These are phyloP conservation scores for Syzygium aqueum DNA, from an alignment of 345 rosid species.

Conservation along the genomic window DNA sequence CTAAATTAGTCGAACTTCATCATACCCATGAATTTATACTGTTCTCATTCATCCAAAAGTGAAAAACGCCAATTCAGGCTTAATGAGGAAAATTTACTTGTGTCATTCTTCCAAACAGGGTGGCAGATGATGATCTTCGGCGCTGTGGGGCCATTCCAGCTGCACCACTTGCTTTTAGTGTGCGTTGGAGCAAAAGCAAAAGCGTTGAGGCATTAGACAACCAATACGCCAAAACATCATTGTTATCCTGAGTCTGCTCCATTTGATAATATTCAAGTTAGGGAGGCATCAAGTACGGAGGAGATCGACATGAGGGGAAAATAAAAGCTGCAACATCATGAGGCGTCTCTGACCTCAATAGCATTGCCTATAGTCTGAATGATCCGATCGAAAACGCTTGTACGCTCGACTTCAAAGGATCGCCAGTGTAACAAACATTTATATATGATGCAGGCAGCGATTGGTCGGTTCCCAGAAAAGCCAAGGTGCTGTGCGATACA, in stretches of 20 bases:
- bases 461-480: conserved; percentile 67
- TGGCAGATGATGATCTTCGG: conserved; percentile 90
- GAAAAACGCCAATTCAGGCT: neutral
- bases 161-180: conserved; percentile 90
- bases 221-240: conserved; percentile 82
- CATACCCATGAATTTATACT: neutral
- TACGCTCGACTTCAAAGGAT: conserved; percentile 93
- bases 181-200: conserved; percentile 82
- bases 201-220: conserved; percentile 91
- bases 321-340: neutral
- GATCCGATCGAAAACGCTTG: conserved; percentile 83
- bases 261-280: conserved; percentile 2
- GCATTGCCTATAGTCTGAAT: conserved; percentile 91
- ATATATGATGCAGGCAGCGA: conserved; percentile 89
- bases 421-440: conserved; percentile 94
- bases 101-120: conserved; percentile 89
- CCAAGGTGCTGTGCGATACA: conserved; percentile 87
- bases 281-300: neutral
- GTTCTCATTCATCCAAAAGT: neutral
- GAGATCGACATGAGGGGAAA: neutral
- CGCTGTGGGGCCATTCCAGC: conserved; percentile 98
- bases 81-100: conserved; percentile 35
- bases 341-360: conserved; percentile 54
- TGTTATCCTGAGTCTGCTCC: conserved; percentile 77
- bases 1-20: neutral